phyloP scores from a whole-genome alignment of 768 basidiomycete species.

The Gymnopilus junonius region DNA sequence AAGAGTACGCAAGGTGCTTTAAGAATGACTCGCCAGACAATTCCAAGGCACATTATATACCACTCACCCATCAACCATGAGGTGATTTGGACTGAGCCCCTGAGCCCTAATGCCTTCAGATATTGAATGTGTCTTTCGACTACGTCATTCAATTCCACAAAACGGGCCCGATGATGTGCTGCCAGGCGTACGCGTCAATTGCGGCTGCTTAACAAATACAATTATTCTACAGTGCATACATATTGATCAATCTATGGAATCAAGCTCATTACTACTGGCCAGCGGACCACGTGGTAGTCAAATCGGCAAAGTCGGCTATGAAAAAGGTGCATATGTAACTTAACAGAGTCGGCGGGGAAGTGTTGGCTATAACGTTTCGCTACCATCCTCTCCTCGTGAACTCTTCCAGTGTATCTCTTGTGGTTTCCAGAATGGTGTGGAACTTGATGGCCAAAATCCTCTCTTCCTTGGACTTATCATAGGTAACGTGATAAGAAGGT shows the following conservation, averaged over 20 bases:
- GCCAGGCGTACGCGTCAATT: not conserved
- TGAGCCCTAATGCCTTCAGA: too few species aligned
- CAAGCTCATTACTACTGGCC: not conserved
- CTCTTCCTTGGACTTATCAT: slow-evolving; percentile 32
- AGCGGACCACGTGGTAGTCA: not conserved
- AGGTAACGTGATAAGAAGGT: slow-evolving; percentile 22
- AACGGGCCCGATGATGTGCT: too few species aligned
- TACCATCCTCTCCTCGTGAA: slow-evolving; percentile 37
- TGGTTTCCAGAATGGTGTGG: slow-evolving; percentile 32
- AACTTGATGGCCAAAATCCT: slow-evolving; percentile 36
- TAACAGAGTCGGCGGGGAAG: not conserved
- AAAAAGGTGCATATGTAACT: not conserved
- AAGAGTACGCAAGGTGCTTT: not conserved
- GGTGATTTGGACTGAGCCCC: too few species aligned
- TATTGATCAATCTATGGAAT: too few species aligned
- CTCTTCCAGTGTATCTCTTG: slow-evolving; percentile 34
- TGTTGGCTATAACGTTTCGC: not conserved
- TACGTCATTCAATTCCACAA: not conserved
- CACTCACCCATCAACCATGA: not conserved
- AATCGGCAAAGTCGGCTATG: not conserved
- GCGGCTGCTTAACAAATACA: too few species aligned
- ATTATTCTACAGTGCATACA: too few species aligned
- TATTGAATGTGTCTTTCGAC: too few species aligned
- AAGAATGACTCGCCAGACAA: not conserved
- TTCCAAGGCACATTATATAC: not conserved